Evolutionary conservation across 768 basidiomycete genomes (phyloP), one percentile per base, ranked within the genome.

Genomic region (Coprinellus aureogranulatus): DNA sequence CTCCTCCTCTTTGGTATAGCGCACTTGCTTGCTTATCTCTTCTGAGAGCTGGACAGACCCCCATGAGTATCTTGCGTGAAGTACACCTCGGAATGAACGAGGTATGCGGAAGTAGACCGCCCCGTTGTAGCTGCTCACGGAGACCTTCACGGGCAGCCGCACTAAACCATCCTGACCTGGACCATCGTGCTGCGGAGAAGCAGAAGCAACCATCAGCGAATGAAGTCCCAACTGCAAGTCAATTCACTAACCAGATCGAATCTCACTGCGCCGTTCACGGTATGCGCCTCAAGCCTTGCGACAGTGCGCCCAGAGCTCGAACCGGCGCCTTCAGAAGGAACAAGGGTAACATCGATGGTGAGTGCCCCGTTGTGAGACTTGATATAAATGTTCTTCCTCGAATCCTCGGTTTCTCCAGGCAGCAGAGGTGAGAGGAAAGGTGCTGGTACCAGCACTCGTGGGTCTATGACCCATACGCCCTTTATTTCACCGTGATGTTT

Each of bases 41-140:
- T 72, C 68, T 2, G 76, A 76, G 61, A 75, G 67, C 45, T 67
- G 70, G 23, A 69, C 62, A 22, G 67, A 62, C 11, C 76, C 74
- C 48, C 73, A 67, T n/a, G 61, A 62, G 37, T 72, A 65, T 37
- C 65, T 68, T 50, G 77, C 62, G 44, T 68, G 67, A 50, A 79
- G 49, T 0, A 71, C 72, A 0, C 78, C 78, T 28, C 67, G 67
- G 68, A 78, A 80, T 18, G 73, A 69, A 30, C 74, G 73, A 8
- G 78, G 77, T 46, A 80, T 60, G 53, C 70, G 66, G 14, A 79
- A 34, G 1, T 62, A 67, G 42, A 78, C 63, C 42, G 67, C 61
- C n/a, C 78, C 77, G 39, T 73, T 69, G 5, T 57, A 55, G 1
- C 68, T 56, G 8, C 61, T 51, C 10, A 67, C 68, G 18, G 57